Base-by-base conservation (phyloP, 2,329 filamentous ascomycete species). In the Akanthomyces dipterigenus region DNA sequence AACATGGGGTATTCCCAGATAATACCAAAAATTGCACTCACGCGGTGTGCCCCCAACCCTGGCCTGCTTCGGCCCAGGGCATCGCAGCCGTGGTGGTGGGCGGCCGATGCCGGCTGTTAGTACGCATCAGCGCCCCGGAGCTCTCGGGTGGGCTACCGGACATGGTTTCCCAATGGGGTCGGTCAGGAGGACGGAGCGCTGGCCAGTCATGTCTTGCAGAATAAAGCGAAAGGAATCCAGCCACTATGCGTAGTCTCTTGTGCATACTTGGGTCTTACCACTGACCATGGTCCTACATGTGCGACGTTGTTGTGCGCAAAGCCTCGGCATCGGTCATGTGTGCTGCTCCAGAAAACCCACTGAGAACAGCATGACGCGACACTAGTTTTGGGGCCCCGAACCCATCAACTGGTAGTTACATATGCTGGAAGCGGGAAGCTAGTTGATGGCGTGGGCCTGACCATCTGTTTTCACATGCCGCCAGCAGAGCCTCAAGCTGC, bases 31-130 rank as follows among this genome's bases (percentile, higher is more conserved):
- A 11, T 24, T 46, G 7, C 1, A 46, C 36, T 38, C 36, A 9
- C 14, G 36, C 36, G 36, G 36, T 14, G 12, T 38, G 12, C 36
- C 12, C 36, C 36, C 20, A 24, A 12, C 22, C 38, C 5, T n/a
- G 24, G 26, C 45, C 24, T 8, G 2, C 12, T 34, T 34, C 26
- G 26, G 48, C 18, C 11, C 18, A 20, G 28, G 36, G 28, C 11
- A 34, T 50, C 2, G 20, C 14, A 11, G n/a, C 53, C 8, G 18
- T 11, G 34, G 14, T 14, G 14, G 42, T 26, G 24, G 38, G 43
- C 54, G 55, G 55, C 55, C 43, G 43, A 45, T 57, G 55, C 55
- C 43, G 55, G 56, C 46, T 31, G 8, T 11, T 51, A 31, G 24
- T 36, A 6, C 31, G 31, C 34, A 11, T 20, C 12, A 7, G n/a